These are phyloP conservation scores for Scleromitrula shiraiana DNA, from an alignment of 2,329 filamentous ascomycete genomes.

Conservation along the genomic window DNA sequence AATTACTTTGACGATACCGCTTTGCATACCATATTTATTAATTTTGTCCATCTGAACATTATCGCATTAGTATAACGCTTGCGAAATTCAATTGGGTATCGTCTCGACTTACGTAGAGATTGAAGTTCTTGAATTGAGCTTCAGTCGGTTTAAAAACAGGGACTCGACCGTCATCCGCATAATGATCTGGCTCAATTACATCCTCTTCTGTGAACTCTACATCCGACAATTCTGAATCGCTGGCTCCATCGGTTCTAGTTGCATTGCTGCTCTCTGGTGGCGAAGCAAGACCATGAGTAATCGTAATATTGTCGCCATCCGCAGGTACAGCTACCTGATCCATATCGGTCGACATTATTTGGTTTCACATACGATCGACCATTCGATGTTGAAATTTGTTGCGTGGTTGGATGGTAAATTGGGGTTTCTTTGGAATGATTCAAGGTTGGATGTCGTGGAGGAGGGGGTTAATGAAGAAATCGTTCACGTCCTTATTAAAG, in stretches of 20 bases:
- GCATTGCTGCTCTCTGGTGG: constrained; percentile 57
- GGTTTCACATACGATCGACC: constrained; percentile 22
- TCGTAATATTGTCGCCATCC: constrained; percentile 12
- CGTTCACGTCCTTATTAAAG: constrained; percentile 1
- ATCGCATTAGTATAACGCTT: constrained; percentile 14
- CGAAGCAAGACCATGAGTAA: constrained; percentile 41
- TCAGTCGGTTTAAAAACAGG: constrained; percentile 94
- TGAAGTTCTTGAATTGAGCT: constrained; percentile 90
- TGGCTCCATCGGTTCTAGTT: constrained; percentile 46
- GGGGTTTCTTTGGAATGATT: not conserved
- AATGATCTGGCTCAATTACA: constrained; percentile 80
- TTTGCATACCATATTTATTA: constrained; percentile 93
- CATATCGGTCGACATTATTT: constrained; percentile 23
- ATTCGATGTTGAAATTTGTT: not conserved
- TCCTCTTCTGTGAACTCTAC: constrained; percentile 49
- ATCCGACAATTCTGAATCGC: constrained; percentile 59
- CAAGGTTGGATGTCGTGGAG: constrained; percentile 5
- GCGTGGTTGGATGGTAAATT: not conserved
- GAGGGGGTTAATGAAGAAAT: constrained; percentile 4
- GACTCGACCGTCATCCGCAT: constrained; percentile 62
- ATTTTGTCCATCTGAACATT: constrained; percentile 60
- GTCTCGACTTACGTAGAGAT: constrained; percentile 64
- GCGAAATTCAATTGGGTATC: not conserved
- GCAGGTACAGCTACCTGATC: constrained; percentile 19
- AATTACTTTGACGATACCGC: constrained; percentile 92